Evolutionary conservation across 208 protist genomes (phyloP).

Genomic region (Acanthamoeba royreba): DNA sequence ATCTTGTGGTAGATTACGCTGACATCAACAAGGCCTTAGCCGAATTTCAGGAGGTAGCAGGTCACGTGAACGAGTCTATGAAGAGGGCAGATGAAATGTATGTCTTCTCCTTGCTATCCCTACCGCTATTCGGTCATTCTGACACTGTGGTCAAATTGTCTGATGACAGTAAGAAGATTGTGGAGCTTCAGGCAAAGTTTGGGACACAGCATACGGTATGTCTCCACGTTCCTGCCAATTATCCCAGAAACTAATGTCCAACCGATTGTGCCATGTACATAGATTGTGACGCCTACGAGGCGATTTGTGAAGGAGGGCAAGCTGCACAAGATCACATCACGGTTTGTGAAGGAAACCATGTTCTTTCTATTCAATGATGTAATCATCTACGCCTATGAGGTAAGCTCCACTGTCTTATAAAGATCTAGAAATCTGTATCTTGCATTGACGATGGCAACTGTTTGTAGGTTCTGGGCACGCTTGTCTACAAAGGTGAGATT

Average conservation of each 20-base stretch:
- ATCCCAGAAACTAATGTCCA: no score
- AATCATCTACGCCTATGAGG: conserved; percentile 23
- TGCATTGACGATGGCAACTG: background rate
- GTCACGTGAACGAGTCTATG: background rate
- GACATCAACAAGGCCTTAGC: background rate
- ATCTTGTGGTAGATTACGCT: background rate
- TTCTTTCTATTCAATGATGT: conserved; percentile 28
- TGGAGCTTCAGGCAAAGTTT: background rate
- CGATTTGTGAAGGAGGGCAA: background rate
- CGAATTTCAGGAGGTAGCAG: background rate
- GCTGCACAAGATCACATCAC: conserved; percentile 30
- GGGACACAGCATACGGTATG: background rate
- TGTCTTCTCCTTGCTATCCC: no score
- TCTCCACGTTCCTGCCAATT: no score
- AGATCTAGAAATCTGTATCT: no score
- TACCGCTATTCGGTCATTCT: no score
- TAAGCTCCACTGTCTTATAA: no score
- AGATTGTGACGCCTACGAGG: background rate
- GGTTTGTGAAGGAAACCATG: background rate
- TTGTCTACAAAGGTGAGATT: conserved; percentile 5
- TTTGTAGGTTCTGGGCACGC: background rate
- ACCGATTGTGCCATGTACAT: no score
- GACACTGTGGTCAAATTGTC: background rate
- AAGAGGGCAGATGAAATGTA: background rate
- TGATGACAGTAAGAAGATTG: background rate